phyloP scores from a whole-genome alignment of 305 asterid species.

The Ruellia speciosa region DNA sequence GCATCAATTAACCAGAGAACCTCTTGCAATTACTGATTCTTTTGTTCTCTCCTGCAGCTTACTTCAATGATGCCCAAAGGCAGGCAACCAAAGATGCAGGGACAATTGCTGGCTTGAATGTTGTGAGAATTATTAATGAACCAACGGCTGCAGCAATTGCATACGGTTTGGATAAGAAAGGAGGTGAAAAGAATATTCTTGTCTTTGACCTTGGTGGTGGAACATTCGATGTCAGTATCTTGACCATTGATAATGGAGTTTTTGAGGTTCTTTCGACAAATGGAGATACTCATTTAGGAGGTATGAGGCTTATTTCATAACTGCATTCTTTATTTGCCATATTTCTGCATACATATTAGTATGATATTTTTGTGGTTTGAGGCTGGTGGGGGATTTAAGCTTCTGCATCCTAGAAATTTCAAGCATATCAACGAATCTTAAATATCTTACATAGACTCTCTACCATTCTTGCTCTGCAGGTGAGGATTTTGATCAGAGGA shows the following conservation, averaged over 20 bases:
- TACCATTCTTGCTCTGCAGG: conserved; percentile 32
- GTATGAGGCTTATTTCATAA: conserved; percentile 21
- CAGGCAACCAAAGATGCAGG: conserved; percentile 61
- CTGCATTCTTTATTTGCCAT: too few species aligned
- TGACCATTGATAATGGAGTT: conserved; percentile 51
- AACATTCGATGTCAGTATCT: conserved; percentile 55
- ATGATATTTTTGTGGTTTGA: too few species aligned
- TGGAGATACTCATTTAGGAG: conserved; percentile 63
- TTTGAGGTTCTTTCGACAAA: conserved; percentile 55
- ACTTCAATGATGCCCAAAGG: conserved; percentile 57
- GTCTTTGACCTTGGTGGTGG: conserved; percentile 64
- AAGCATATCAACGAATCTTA: not conserved
- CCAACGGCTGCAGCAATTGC: conserved; percentile 67
- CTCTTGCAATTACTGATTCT: conserved; percentile 15
- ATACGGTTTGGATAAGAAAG: conserved; percentile 48
- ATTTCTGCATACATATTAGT: too few species aligned
- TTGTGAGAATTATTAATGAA: conserved; percentile 45
- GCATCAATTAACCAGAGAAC: not conserved
- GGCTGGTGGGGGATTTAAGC: not conserved
- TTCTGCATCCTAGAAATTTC: not conserved
- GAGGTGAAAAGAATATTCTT: conserved; percentile 51
- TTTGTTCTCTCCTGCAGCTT: conserved; percentile 30
- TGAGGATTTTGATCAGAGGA: conserved; percentile 70
- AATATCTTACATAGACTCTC: not conserved
- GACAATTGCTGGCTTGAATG: conserved; percentile 49